Conservation (phyloP, 2,329 filamentous ascomycete species). For the Phoma sp. region DNA sequence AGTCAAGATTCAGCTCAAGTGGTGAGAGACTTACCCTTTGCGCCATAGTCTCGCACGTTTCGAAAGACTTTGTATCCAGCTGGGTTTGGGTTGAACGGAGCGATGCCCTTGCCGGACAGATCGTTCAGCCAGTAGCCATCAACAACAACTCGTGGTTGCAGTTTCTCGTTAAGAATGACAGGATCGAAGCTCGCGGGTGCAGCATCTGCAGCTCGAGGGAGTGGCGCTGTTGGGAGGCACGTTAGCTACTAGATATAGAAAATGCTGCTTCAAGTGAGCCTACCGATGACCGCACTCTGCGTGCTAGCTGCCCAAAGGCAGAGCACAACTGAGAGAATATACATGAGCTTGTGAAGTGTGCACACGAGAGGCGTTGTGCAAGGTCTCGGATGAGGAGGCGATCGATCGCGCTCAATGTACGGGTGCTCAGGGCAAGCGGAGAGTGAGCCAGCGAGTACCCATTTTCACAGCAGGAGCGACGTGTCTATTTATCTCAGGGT, state of each 20-base stretch:
- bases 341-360: conserved; percentile 26
- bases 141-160: conserved; percentile 9
- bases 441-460: not conserved
- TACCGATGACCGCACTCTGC: conserved; percentile 26
- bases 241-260: conserved; percentile 13
- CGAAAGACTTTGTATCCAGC: conserved; percentile 53
- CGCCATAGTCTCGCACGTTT: conserved; percentile 56
- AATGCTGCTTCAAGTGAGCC: not conserved
- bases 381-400: not conserved
- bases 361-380: not conserved
- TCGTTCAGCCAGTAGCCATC: conserved; percentile 53
- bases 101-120: conserved; percentile 52
- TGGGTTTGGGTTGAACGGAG: conserved; percentile 51
- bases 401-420: not conserved
- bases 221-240: conserved; percentile 15
- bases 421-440: not conserved
- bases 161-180: conserved; percentile 4
- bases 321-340: conserved; percentile 31
- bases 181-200: not conserved
- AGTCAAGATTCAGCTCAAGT: conserved; percentile 5
- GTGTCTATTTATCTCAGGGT: conserved; percentile 17
- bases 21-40: conserved; percentile 42
- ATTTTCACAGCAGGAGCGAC: conserved; percentile 3
- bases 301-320: conserved; percentile 40
- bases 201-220: conserved; percentile 11